These are phyloP conservation scores for Benincasa hispida DNA, from an alignment of 306 rosid species.

Conservation along the genomic window DNA sequence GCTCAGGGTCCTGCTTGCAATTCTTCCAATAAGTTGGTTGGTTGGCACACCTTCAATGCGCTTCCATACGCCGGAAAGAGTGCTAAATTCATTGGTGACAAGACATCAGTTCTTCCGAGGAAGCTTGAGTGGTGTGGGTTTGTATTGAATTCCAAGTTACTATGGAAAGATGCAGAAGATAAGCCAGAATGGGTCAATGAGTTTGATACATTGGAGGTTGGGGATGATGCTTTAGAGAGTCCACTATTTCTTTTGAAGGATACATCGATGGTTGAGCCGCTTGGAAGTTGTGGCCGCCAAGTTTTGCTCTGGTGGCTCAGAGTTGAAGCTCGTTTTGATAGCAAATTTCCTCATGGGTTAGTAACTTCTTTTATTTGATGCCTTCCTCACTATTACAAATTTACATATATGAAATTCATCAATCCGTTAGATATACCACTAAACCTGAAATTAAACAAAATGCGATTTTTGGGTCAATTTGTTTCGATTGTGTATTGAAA, in stretches of 20 bases:
- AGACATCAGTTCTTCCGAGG: slow-evolving; percentile 70
- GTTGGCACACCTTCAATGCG: slow-evolving; percentile 93
- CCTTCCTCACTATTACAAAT: not conserved
- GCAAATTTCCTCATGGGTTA: slow-evolving; percentile 90
- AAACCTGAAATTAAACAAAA: not conserved
- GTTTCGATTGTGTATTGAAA: not conserved
- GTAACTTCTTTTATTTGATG: slow-evolving; percentile 5
- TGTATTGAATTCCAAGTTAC: slow-evolving; percentile 76
- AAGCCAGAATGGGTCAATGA: slow-evolving; percentile 82
- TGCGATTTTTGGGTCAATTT: not conserved
- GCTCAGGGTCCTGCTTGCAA: slow-evolving; percentile 98
- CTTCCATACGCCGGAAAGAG: slow-evolving; percentile 47
- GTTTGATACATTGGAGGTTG: slow-evolving; percentile 43
- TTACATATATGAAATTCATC: not conserved
- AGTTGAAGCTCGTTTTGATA: slow-evolving; percentile 96
- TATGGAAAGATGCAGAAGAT: slow-evolving; percentile 69
- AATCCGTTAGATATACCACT: not conserved
- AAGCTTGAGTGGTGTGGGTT: slow-evolving; percentile 95
- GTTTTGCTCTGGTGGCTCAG: slow-evolving; percentile 95
- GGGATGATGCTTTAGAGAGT: slow-evolving; percentile 46
- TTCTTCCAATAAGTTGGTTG: slow-evolving; percentile 62
- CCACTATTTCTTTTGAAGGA: slow-evolving; percentile 82
- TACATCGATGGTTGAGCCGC: slow-evolving; percentile 73
- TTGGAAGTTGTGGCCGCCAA: slow-evolving; percentile 91
- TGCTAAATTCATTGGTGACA: slow-evolving; percentile 70